A percentile compares a stretch with the other conserved stretches of the same genome.
phyloP scores from a whole-genome alignment of 495 filamentous ascomycete species.

The Neurospora sp. region DNA sequence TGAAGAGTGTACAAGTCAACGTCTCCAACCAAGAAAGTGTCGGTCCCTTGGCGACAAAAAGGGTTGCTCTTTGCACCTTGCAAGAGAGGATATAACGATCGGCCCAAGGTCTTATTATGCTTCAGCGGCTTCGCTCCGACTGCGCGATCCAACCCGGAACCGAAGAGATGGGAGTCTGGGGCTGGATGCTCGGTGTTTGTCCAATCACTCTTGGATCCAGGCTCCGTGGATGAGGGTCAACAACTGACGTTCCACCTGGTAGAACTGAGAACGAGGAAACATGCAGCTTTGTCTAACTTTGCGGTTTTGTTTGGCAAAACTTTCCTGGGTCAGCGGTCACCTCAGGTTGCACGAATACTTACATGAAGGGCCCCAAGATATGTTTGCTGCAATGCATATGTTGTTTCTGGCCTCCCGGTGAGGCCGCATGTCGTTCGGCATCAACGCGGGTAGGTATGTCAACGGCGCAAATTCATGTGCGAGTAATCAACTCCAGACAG shows the following conservation, averaged over 20 bases:
- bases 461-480: neutral
- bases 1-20: neutral
- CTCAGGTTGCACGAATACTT: neutral
- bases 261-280: neutral
- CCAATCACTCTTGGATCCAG: neutral
- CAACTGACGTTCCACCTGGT: neutral
- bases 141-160: neutral
- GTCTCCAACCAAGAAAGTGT: neutral
- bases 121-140: neutral
- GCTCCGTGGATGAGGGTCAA: neutral
- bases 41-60: neutral
- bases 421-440: neutral
- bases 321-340: neutral
- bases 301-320: neutral
- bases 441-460: neutral
- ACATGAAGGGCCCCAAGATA: neutral
- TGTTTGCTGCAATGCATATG: neutral
- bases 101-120: neutral
- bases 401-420: neutral
- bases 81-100: neutral
- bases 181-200: neutral
- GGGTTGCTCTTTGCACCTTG: neutral
- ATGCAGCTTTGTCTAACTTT: neutral
- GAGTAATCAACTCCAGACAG: neutral
- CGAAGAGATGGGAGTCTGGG: neutral